Base-by-base conservation (phyloP, 129 eudicot genomes). In the Flaveria robusta region DNA sequence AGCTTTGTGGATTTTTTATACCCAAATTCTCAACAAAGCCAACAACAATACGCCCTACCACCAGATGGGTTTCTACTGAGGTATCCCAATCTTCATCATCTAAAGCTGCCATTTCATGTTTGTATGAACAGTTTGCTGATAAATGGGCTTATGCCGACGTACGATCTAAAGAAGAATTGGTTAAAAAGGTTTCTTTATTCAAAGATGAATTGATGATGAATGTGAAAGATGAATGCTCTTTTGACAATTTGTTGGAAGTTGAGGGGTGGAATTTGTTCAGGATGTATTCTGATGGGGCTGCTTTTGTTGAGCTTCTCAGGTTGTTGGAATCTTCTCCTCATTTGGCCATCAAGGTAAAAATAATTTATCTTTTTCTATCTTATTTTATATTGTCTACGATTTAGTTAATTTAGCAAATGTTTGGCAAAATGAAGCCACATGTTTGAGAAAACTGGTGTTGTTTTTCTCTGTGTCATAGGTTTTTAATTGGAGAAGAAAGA, bases 401-500 rank as follows among this genome's bases (percentile, higher is more conserved):
- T 9, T 76, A 16, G 71, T 64, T n/a, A n/a, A n/a, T n/a, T n/a
- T n/a, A n/a, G n/a, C n/a, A n/a, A n/a, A n/a, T 47, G 52, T 47
- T 47, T 47, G 52, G 22, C 58, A 51, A 51, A 51, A 4, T 51
- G n/a, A 16, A 15, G 46, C 11, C 24, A 49, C 47, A 41, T 50
- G n/a, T 14, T 16, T 51, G 20, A 51, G 15, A 51, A 1, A 15
- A 13, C 9, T 34, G 26, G 12, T 19, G 27, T 59, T 74, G 29
- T 26, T 22, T 26, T 55, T 60, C 23, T 78, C 50, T 56, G 42
- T 52, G 71, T 45, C 55, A 46, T 81, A 94, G 99, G 97, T 87
- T 77, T 72, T 89, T 34, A 71, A 83, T 18, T 94, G 97, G 99
- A 87, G 98, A 88, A 88, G 99, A 62, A 85, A 72, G 23, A 71